Conservation (phyloP, 495 filamentous ascomycete species). For the Penicillium arizonense region DNA sequence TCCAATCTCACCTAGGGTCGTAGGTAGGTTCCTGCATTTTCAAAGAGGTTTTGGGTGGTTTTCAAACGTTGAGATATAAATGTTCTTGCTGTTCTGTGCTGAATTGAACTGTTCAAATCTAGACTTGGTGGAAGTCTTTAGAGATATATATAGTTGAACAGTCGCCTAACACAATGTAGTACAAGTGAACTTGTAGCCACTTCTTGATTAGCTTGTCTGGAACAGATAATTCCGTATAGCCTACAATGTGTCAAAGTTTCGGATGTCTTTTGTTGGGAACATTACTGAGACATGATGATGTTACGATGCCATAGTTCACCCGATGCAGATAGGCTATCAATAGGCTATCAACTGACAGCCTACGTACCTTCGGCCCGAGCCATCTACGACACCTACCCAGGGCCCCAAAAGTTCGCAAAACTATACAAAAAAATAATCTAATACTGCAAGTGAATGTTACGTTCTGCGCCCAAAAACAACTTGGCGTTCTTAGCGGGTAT, state of each 20-base stretch:
- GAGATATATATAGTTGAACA: neutral
- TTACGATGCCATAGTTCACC: no score
- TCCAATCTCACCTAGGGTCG: constrained; percentile 10
- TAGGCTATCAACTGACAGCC: constrained; percentile 11
- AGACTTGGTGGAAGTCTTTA: neutral
- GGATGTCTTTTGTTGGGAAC: neutral
- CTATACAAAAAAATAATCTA: no score
- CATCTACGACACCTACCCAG: no score
- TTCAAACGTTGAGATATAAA: neutral
- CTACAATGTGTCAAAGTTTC: neutral
- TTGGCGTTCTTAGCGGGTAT: no score
- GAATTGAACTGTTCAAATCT: no score
- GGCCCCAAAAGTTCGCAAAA: no score
- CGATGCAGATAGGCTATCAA: constrained; percentile 16
- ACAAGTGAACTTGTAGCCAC: neutral
- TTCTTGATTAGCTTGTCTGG: neutral
- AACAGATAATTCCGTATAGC: constrained; percentile 1
- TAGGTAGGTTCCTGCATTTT: constrained; percentile 23
- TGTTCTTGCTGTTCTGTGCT: neutral
- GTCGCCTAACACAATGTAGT: neutral
- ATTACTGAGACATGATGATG: neutral
- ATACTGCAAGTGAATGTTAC: no score
- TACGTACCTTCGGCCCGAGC: neutral
- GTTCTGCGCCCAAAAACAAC: no score
- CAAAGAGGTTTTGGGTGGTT: neutral